Evolutionary conservation across 352 stramenopile species (phyloP), one percentile per base, ranked within the genome.

Genomic region (Pythium sp.): DNA sequence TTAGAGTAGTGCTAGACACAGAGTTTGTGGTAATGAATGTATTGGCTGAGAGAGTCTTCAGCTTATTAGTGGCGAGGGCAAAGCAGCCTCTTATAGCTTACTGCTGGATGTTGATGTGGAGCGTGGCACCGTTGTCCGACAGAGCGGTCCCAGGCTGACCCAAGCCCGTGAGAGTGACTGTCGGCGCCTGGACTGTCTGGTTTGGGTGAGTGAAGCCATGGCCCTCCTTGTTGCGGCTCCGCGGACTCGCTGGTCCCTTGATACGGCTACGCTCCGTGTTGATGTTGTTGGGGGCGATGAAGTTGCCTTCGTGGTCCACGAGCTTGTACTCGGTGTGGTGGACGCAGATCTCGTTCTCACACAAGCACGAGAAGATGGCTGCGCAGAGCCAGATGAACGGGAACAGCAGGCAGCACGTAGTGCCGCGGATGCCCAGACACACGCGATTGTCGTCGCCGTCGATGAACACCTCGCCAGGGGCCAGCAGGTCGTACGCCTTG

Each of bases 281-380:
- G n/a, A 55, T 58, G 30, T 32, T 54, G 30, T 64, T 30, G 5
- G 65, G 65, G 9, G 49, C 65, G 34, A 70, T 54, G 34, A 70
- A 70, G 28, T 70, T 46, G n/a, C 65, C 65, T 18, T 65, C 41
- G 38, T 56, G 49, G 32, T 70, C 41, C 38, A 60, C 55, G 36
- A 70, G 64, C 34, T 60, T 56, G 34, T 65, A 66, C 34, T 70
- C 57, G 11, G 43, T 57, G 32, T 70, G 64, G 47, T 70, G 64
- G 14, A 70, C 41, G 1, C 18, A 24, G 14, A 70, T 26, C 5
- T 59, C 2, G 47, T 70, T 61, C 30, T 70, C 64, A 34, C 64
- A 70, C 12, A 22, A 20, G 22, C 18, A 20, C 4, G 32, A 32
- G 32, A 41, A 65, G 9, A 47, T n/a, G n/a, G 6, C 15, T 4